A percentile compares a stretch with the other conserved stretches of the same genome.
Conservation (phyloP, 305 asterid species). For the Fraxinus sp. region DNA sequence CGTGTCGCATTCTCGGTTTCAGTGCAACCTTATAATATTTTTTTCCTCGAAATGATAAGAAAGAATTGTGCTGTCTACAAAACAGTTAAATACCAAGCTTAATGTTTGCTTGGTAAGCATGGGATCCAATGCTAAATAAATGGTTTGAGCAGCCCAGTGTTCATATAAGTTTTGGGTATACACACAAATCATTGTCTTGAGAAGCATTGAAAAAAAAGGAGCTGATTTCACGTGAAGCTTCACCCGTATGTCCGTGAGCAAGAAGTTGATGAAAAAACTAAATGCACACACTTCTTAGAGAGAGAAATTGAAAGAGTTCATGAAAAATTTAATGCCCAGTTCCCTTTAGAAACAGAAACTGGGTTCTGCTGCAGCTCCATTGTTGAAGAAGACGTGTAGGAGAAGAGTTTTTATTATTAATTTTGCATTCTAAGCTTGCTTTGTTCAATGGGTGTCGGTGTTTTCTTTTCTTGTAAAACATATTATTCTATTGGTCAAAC, state of each 20-base stretch:
- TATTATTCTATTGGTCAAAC: slow-evolving; percentile 34
- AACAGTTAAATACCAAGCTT: not conserved
- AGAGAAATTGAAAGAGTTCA: not conserved
- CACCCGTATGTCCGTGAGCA: slow-evolving; percentile 1
- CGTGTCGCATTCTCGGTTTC: not conserved
- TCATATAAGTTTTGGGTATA: not conserved
- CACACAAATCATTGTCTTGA: not conserved
- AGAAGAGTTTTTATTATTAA: not conserved
- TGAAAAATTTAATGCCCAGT: not conserved
- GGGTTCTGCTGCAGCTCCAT: slow-evolving; percentile 2
- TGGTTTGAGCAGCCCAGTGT: not conserved
- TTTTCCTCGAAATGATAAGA: not conserved
- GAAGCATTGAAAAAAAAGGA: not conserved
- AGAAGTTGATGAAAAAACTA: not conserved
- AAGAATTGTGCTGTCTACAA: not conserved
- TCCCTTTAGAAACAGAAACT: not conserved
- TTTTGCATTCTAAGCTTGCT: not conserved
- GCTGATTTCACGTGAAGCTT: slow-evolving; percentile 6
- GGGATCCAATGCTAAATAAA: not conserved
- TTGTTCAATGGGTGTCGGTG: not conserved
- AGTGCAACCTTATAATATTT: not conserved
- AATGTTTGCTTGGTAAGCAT: not conserved
- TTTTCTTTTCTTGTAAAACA: slow-evolving; percentile 9
- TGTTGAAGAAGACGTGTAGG: not conserved
- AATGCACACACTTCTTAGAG: not conserved